Evolutionary conservation across 2,329 filamentous ascomycete genomes (phyloP).

Genomic region (Exophiala xenobiotica): DNA sequence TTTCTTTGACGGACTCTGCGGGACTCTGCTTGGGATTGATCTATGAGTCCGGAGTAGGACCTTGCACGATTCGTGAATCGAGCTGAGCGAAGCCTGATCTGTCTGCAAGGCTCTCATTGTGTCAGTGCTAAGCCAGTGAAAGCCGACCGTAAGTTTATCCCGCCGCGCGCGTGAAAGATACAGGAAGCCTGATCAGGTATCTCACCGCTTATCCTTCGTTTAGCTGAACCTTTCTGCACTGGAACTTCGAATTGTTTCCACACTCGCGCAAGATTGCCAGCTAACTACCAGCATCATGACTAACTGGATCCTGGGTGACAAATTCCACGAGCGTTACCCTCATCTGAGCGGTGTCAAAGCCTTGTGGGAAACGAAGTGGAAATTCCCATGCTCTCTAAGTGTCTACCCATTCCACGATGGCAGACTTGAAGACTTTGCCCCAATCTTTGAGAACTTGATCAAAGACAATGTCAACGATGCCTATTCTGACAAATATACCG

Average conservation of each 20-base stretch:
- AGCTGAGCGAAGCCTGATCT: too few species aligned
- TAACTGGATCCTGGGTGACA: constrained; percentile 29
- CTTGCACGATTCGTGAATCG: too few species aligned
- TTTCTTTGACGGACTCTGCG: too few species aligned
- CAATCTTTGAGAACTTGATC: constrained; percentile 63
- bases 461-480: constrained; percentile 63
- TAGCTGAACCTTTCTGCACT: neutral
- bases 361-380: constrained; percentile 76
- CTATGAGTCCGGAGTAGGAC: too few species aligned
- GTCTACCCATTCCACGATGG: constrained; percentile 76
- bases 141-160: neutral
- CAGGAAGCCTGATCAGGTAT: neutral
- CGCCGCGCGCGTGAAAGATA: neutral
- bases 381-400: constrained; percentile 61
- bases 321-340: constrained; percentile 26
- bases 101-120: too few species aligned
- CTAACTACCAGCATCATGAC: constrained; percentile 15
- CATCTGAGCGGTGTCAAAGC: constrained; percentile 48
- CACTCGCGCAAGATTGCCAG: neutral
- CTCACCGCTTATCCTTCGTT: neutral
- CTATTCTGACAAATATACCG: constrained; percentile 64
- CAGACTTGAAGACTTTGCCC: constrained; percentile 65
- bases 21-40: too few species aligned
- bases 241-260: neutral
- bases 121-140: neutral